Conservation (phyloP, 1,139 yeast genomes). For the Tardiomyces depauwii region DNA sequence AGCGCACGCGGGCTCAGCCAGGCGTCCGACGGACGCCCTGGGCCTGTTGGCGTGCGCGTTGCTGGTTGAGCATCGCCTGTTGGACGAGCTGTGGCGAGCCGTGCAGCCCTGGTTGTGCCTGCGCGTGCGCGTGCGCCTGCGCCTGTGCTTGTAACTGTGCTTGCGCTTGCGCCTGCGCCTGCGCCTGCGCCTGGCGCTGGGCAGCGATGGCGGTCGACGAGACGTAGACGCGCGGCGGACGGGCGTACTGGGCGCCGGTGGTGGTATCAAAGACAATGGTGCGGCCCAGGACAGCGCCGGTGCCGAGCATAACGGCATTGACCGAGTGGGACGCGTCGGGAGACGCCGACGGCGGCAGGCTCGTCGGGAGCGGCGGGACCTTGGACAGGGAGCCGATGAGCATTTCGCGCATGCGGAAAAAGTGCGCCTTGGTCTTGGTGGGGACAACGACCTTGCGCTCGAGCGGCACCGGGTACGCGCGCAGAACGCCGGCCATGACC, state of each 20-base stretch:
- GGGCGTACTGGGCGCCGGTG: slow-evolving; percentile 18
- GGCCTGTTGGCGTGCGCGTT: neutral
- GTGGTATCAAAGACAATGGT: slow-evolving; percentile 22
- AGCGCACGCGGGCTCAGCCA: no score
- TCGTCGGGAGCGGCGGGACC: slow-evolving; percentile 10
- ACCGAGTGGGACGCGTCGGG: slow-evolving; percentile 6
- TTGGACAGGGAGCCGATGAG: slow-evolving; percentile 24
- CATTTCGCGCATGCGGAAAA: slow-evolving; percentile 59
- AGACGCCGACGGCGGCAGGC: slow-evolving; percentile 3
- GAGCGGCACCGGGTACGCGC: slow-evolving; percentile 42
- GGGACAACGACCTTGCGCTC: slow-evolving; percentile 72
- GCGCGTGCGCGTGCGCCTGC: neutral
- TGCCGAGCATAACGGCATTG: slow-evolving; percentile 21
- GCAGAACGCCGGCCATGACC: slow-evolving; percentile 69
- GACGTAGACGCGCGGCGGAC: slow-evolving; percentile 24
- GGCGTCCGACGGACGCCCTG: no score
- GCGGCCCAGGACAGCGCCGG: slow-evolving; percentile 25
- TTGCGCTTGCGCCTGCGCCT: slow-evolving; percentile 35
- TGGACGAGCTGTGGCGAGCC: neutral
- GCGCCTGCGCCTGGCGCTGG: slow-evolving; percentile 9
- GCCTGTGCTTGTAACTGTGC: no score
- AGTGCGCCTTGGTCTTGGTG: slow-evolving; percentile 55
- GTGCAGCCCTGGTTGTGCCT: no score
- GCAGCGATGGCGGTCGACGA: slow-evolving; percentile 2
- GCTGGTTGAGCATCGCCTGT: neutral